Evolutionary conservation across 257 asterid species (phyloP).

Genomic region (Solanum medicagineum): DNA sequence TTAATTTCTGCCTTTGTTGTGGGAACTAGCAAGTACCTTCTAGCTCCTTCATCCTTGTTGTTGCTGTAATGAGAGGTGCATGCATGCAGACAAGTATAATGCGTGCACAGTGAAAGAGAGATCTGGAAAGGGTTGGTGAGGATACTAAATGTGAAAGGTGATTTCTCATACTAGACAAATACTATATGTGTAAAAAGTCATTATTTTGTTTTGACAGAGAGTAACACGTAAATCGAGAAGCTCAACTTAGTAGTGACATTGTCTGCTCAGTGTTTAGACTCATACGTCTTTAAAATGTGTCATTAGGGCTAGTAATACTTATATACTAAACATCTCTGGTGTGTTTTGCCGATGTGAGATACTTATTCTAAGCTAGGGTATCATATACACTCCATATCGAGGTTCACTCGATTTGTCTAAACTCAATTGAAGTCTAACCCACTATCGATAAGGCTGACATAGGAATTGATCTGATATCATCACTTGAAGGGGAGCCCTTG

Average conservation of each 20-base stretch:
- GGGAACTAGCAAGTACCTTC: neutral
- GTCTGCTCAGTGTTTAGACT: neutral
- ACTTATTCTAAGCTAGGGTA: neutral
- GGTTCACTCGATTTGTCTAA: neutral
- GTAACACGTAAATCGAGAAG: neutral
- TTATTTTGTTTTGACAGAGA: neutral
- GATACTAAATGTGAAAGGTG: conserved; percentile 24
- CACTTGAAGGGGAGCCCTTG: no score
- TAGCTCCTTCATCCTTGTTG: neutral
- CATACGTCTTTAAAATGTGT: neutral
- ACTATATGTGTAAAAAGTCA: neutral
- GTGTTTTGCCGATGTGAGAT: neutral
- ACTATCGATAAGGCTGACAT: neutral
- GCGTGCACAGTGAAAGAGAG: neutral
- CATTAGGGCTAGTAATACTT: neutral
- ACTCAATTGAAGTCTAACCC: neutral
- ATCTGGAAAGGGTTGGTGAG: conserved; percentile 18
- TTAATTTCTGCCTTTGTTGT: neutral
- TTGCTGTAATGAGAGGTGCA: neutral
- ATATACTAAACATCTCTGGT: neutral
- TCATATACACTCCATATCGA: neutral
- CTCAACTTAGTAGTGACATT: neutral
- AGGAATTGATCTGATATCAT: neutral
- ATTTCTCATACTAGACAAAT: neutral
- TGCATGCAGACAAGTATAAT: neutral